A percentile compares a stretch with the other conserved stretches of the same genome.
These are phyloP conservation scores for Teratosphaeria zuluensis DNA, from an alignment of 2,329 filamentous ascomycete genomes.

Conservation along the genomic window DNA sequence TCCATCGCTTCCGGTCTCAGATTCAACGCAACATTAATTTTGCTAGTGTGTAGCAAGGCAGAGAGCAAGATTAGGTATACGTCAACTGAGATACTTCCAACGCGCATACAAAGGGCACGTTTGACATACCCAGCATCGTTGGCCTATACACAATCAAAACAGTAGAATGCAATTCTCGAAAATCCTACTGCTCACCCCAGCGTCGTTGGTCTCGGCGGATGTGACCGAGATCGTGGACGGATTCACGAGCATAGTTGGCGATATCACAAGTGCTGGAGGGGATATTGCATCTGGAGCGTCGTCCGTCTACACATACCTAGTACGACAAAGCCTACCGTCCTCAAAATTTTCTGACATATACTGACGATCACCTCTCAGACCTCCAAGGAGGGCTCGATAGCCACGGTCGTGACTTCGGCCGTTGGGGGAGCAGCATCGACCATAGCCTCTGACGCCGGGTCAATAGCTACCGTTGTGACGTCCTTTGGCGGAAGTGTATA, in stretches of 20 bases:
- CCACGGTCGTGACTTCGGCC: not conserved
- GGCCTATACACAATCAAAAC: not conserved
- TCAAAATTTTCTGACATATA: not conserved
- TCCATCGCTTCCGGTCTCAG: not conserved
- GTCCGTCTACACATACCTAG: not conserved
- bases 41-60: not conserved
- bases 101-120: no score
- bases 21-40: not conserved
- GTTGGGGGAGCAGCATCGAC: constrained; percentile 2
- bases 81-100: not conserved
- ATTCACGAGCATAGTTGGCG: constrained; percentile 2
- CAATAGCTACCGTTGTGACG: constrained; percentile 7
- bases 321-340: not conserved
- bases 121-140: no score
- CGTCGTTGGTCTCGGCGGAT: constrained; percentile 12
- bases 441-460: constrained; percentile 1
- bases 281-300: not conserved
- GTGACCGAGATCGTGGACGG: constrained; percentile 4
- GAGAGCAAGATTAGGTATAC: not conserved
- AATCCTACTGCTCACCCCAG: constrained; percentile 12
- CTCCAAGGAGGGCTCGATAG: not conserved
- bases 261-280: constrained; percentile 3
- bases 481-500: constrained; percentile 6
- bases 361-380: not conserved
- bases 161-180: constrained; percentile 15